Conservation (phyloP, 2,329 filamentous ascomycete species). For the Pezicula neosporulosa region DNA sequence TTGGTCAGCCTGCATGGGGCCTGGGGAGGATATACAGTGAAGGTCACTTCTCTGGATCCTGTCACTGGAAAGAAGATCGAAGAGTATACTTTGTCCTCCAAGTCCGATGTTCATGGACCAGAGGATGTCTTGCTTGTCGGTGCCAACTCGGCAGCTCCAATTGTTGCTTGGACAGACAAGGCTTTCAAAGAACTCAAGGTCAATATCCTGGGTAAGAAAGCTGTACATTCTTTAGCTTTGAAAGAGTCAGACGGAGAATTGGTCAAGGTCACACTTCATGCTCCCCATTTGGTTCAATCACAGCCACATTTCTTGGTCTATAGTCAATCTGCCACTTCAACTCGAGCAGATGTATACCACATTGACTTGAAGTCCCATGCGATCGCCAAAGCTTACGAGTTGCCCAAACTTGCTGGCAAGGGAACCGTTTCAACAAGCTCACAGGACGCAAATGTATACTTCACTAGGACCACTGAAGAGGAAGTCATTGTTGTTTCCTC, state of each 20-base stretch:
- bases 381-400: constrained; percentile 73
- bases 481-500: constrained; percentile 76
- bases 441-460: constrained; percentile 79
- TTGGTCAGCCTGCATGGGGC: constrained; percentile 71
- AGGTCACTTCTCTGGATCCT: constrained; percentile 70
- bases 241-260: constrained; percentile 45
- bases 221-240: constrained; percentile 51
- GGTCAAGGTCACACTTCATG: constrained; percentile 63
- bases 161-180: constrained; percentile 73
- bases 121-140: constrained; percentile 72
- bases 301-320: constrained; percentile 84
- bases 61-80: constrained; percentile 68
- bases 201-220: constrained; percentile 62
- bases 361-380: constrained; percentile 58
- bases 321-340: constrained; percentile 63
- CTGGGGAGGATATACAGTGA: constrained; percentile 70
- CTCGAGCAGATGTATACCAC: constrained; percentile 85
- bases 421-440: constrained; percentile 80
- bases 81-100: constrained; percentile 69
- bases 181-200: constrained; percentile 60
- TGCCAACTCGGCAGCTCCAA: constrained; percentile 69
- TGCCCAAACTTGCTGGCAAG: constrained; percentile 66
- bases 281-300: constrained; percentile 68
- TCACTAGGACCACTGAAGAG: constrained; percentile 74
- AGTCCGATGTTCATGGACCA: constrained; percentile 64